Evolutionary conservation across 2,329 filamentous ascomycete genomes (phyloP).

Genomic region (Zymoseptoria tritici): DNA sequence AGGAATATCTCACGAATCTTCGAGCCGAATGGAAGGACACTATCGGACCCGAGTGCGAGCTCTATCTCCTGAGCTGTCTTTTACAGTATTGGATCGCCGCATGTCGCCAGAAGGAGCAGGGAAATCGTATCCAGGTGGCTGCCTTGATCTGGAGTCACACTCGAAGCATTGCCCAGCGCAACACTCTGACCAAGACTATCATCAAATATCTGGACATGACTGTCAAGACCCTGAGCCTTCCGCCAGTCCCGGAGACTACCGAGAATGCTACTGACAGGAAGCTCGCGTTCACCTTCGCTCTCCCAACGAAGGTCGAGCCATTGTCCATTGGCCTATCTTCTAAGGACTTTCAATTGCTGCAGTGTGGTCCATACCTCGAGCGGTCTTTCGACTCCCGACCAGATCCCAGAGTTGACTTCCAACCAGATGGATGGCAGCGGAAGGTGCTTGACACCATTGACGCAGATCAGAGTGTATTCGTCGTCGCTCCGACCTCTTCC

Average conservation of each 20-base stretch:
- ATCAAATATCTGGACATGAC: conserved; percentile 30
- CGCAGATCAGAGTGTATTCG: conserved; percentile 60
- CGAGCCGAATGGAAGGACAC: conserved; percentile 33
- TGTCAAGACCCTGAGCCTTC: conserved; percentile 34
- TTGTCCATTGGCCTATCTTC: conserved; percentile 33
- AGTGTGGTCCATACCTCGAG: conserved; percentile 68
- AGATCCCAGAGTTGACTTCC: conserved; percentile 63
- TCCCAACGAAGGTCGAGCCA: conserved; percentile 24
- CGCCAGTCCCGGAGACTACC: conserved; percentile 25
- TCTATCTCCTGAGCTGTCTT: conserved; percentile 45
- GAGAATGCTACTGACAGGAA: conserved; percentile 20
- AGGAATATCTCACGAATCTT: conserved; percentile 42
- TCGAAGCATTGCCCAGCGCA: conserved; percentile 31
- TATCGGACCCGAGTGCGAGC: conserved; percentile 40
- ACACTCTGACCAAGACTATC: conserved; percentile 38
- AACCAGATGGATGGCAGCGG: conserved; percentile 70
- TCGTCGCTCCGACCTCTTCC: conserved; percentile 69
- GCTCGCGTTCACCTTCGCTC: conserved; percentile 39
- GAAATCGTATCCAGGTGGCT: conserved; percentile 35
- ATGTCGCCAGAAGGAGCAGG: conserved; percentile 29
- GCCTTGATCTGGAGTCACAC: conserved; percentile 43
- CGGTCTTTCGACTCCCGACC: conserved; percentile 61
- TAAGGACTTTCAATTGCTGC: conserved; percentile 57
- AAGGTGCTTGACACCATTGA: conserved; percentile 68
- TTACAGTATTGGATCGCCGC: conserved; percentile 43